Evolutionary conservation across 73 alveolate species (phyloP), one percentile per base, ranked within the genome.

Genomic region (Durusdinium trenchii): DNA sequence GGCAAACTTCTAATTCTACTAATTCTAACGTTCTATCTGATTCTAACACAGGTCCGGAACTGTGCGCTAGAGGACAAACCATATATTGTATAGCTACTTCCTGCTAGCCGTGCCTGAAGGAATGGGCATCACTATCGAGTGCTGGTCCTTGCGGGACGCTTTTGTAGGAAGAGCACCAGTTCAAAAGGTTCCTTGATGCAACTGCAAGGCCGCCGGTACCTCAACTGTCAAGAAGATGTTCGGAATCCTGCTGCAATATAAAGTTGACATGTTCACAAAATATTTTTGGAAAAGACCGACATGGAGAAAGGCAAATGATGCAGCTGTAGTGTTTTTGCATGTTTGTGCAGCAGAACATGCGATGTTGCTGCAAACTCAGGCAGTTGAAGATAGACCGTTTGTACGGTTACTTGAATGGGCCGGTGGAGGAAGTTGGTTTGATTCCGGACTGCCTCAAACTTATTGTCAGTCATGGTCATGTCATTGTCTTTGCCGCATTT

Each of bases 381-480:
- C 91, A 81, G 71, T 81, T 81, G 91, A 81, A 81, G 91, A 81
- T 81, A 42, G 91, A 81, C 71, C 91, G 91, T n/a, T 48, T 81
- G 14, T 81, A 48, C 30, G 71, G 91, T 48, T 81, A 81, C 69
- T 48, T 81, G 91, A 81, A 81, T 38, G 91, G 35, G 48, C 69
- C 91, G 10, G 91, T 50, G 46, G 91, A 81, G 42, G 91, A 81
- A 48, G 71, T 47, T 28, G 91, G 91, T 35, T 28, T 81, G 50
- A 48, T 81, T 81, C 91, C 91, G 91, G 91, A 81, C 91, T 1
- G 91, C 14, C 51, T 35, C 85, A 73, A 12, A 0, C 52, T 3
- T 35, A 71, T 35, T 51, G 52, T 3, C 38, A 71, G 10, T 2
- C 85, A 38, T 9, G 40, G 1, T 35, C 30, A 40, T 51, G 40